A percentile compares a stretch with the other conserved stretches of the same genome.
phyloP scores from a whole-genome alignment of 352 stramenopile species.

The Elongisporangium anandrum region DNA sequence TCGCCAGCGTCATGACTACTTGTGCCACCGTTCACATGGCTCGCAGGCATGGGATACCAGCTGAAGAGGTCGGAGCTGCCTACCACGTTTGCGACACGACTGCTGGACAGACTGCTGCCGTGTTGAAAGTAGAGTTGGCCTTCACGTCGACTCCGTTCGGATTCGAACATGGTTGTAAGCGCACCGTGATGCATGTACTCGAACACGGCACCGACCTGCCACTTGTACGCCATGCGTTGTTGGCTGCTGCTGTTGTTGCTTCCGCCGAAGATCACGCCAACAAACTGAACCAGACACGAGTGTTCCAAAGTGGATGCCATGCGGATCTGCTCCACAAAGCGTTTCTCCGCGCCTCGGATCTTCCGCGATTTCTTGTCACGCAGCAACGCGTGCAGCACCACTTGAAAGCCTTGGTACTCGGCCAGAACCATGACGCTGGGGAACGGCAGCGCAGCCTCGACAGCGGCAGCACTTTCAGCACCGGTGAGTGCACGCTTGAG shows the following conservation, averaged over 20 bases:
- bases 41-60: slow-evolving; percentile 37
- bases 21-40: slow-evolving; percentile 3
- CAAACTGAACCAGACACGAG: slow-evolving; percentile 72
- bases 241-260: slow-evolving; percentile 18
- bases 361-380: slow-evolving; percentile 34
- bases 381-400: slow-evolving; percentile 57
- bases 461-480: slow-evolving; percentile 12
- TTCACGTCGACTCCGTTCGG: slow-evolving; percentile 51
- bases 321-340: slow-evolving; percentile 66
- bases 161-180: slow-evolving; percentile 50
- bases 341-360: slow-evolving; percentile 27
- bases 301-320: slow-evolving; percentile 58
- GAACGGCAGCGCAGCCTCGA: slow-evolving; percentile 14
- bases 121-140: slow-evolving; percentile 41
- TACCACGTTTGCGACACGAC: slow-evolving; percentile 7
- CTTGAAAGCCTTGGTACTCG: slow-evolving; percentile 69
- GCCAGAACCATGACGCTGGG: slow-evolving; percentile 37
- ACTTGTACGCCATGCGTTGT: slow-evolving; percentile 29
- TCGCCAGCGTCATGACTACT: slow-evolving; percentile 29
- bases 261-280: slow-evolving; percentile 58
- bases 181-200: slow-evolving; percentile 74
- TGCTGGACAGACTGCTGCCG: slow-evolving; percentile 19
- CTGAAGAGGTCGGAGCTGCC: slow-evolving; percentile 50
- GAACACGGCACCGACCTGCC: slow-evolving; percentile 67
- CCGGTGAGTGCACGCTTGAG: slow-evolving; percentile 30